These are phyloP conservation scores for Aspergillus homomorphus DNA, from an alignment of 495 filamentous ascomycete genomes.

Conservation along the genomic window DNA sequence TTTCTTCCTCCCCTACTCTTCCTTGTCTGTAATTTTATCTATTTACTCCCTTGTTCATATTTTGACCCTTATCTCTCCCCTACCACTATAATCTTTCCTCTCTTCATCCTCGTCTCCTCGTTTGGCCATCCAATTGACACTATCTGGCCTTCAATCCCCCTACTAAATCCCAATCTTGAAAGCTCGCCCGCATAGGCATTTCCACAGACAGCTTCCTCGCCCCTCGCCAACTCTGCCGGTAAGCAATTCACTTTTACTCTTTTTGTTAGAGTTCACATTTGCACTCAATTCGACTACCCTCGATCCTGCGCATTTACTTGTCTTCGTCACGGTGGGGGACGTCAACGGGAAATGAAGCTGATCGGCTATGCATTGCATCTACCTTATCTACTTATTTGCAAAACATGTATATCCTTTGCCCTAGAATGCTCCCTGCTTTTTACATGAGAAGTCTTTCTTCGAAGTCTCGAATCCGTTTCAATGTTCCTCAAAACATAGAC, in stretches of 20 bases:
- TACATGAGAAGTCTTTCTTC: neutral
- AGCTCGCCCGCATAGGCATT: neutral
- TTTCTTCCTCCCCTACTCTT: slow-evolving; percentile 6
- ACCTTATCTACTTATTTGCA: slow-evolving; percentile 7
- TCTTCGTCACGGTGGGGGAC: slow-evolving; percentile 8
- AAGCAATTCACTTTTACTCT: slow-evolving; percentile 5
- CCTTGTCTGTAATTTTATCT: neutral
- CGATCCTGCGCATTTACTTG: neutral
- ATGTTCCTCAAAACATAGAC: neutral
- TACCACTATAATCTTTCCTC: neutral
- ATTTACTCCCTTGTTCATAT: neutral
- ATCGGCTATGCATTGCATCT: slow-evolving; percentile 10
- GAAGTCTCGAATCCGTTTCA: neutral
- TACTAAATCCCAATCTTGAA: neutral
- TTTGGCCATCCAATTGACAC: slow-evolving; percentile 9
- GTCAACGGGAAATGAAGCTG: slow-evolving; percentile 2
- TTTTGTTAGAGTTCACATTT: neutral
- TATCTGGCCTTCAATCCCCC: neutral
- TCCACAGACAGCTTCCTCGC: slow-evolving; percentile 1
- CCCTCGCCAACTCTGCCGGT: slow-evolving; percentile 5
- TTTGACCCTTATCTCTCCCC: neutral
- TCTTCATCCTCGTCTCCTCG: neutral
- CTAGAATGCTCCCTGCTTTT: neutral
- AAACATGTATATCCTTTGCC: slow-evolving; percentile 1
- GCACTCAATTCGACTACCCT: neutral